phyloP scores from a whole-genome alignment of 495 filamentous ascomycete species.

The Pseudomonodictys pantanalensis region DNA sequence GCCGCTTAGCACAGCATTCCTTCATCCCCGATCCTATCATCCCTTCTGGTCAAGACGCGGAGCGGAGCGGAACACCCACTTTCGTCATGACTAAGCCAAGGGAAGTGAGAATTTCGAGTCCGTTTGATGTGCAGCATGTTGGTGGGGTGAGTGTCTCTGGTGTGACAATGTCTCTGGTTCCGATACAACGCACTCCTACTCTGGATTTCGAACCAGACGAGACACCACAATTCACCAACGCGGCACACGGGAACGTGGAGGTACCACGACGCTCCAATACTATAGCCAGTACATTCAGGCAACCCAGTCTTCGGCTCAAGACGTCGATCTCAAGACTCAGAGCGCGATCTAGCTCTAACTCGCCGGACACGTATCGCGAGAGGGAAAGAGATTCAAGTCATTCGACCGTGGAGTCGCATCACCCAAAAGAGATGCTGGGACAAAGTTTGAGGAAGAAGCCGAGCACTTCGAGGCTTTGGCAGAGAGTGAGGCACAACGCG shows the following conservation, averaged over 20 bases:
- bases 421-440: neutral
- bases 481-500: neutral
- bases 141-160: constrained; percentile 20
- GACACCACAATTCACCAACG: neutral
- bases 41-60: too few species aligned
- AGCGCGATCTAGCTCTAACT: constrained; percentile 6
- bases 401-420: neutral
- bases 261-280: constrained; percentile 10
- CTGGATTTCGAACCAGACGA: constrained; percentile 4
- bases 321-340: constrained; percentile 8
- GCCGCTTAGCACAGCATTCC: neutral
- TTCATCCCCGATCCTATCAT: too few species aligned
- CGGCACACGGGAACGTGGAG: neutral
- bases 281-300: constrained; percentile 7
- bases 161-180: neutral
- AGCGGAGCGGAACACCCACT: neutral
- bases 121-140: constrained; percentile 29
- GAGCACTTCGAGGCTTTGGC: neutral
- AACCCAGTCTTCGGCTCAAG: constrained; percentile 23
- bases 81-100: constrained; percentile 8
- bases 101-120: constrained; percentile 10
- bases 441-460: constrained; percentile 1
- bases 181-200: constrained; percentile 4
- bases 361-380: constrained; percentile 15
- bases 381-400: neutral